phyloP scores from a whole-genome alignment of 176 grass and related monocot species.

The Carex pumila region DNA sequence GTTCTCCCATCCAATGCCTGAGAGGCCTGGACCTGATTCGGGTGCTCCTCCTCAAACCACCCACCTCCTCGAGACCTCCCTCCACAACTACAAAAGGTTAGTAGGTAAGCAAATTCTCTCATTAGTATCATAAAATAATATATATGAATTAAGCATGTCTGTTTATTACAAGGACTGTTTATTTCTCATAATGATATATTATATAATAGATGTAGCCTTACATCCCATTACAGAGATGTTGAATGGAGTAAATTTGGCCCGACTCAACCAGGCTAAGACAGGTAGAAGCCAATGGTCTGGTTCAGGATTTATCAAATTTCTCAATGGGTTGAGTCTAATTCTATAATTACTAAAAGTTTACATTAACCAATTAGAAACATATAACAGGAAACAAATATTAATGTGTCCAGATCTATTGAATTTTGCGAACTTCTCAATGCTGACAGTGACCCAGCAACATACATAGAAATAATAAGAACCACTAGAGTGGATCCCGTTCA shows the following conservation, averaged over 20 bases:
- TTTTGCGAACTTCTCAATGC: background rate
- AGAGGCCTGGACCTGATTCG: constrained; percentile 58
- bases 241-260: background rate
- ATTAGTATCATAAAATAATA: constrained; percentile 1
- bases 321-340: background rate
- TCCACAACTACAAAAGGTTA: constrained; percentile 28
- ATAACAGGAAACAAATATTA: background rate
- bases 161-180: too few relatives aligned
- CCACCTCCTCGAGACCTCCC: constrained; percentile 45
- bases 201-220: background rate
- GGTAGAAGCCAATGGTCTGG: background rate
- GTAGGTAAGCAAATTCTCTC: constrained; percentile 14
- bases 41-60: constrained; percentile 69
- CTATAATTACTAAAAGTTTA: background rate
- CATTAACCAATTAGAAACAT: background rate
- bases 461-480: background rate
- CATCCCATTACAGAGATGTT: background rate
- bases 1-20: constrained; percentile 69
- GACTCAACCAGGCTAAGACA: background rate
- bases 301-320: background rate
- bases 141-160: constrained; percentile 10
- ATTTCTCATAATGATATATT: background rate
- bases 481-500: background rate
- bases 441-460: background rate
- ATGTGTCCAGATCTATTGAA: background rate